A percentile compares a stretch with the other conserved stretches of the same genome.
These are phyloP conservation scores for Canariomyces notabilis DNA, from an alignment of 2,329 filamentous ascomycete species.

Conservation along the genomic window DNA sequence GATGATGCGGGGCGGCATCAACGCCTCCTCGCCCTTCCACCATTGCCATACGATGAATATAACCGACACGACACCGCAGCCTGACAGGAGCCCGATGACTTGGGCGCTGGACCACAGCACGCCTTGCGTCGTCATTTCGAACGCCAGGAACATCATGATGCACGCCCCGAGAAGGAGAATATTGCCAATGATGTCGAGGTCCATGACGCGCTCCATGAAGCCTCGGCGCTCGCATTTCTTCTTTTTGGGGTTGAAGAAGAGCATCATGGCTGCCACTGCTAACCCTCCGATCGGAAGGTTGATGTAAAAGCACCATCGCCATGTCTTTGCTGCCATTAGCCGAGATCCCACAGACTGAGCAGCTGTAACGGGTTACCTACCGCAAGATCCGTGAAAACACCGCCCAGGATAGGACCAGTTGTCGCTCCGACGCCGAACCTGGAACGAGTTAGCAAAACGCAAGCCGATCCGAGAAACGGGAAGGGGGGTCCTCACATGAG, in stretches of 20 bases:
- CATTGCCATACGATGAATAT: conserved; percentile 34
- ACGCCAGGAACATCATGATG: conserved; percentile 43
- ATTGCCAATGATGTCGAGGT: conserved; percentile 34
- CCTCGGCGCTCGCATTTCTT: conserved; percentile 15
- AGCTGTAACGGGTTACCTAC: conserved; percentile 21
- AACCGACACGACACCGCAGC: conserved; percentile 22
- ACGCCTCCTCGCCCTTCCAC: conserved; percentile 38
- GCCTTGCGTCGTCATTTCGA: conserved; percentile 42
- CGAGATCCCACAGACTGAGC: not conserved
- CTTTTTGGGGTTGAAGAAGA: conserved; percentile 28
- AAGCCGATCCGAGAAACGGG: not conserved
- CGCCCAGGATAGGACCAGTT: conserved; percentile 33
- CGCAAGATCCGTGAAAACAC: conserved; percentile 33
- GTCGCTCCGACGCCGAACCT: conserved; percentile 34
- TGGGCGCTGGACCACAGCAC: conserved; percentile 39
- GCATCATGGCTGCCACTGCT: conserved; percentile 28
- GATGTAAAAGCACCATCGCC: conserved; percentile 41
- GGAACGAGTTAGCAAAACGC: conserved; percentile 1
- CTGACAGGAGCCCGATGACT: conserved; percentile 37
- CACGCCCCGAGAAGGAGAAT: conserved; percentile 40
- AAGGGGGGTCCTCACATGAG: conserved; percentile 26
- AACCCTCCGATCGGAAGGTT: conserved; percentile 37
- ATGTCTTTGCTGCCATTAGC: conserved; percentile 28
- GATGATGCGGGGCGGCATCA: conserved; percentile 40
- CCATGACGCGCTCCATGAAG: conserved; percentile 25